These are phyloP conservation scores for Heliamphora exappendiculata DNA, from an alignment of 148 eudicot genomes.

Conservation along the genomic window DNA sequence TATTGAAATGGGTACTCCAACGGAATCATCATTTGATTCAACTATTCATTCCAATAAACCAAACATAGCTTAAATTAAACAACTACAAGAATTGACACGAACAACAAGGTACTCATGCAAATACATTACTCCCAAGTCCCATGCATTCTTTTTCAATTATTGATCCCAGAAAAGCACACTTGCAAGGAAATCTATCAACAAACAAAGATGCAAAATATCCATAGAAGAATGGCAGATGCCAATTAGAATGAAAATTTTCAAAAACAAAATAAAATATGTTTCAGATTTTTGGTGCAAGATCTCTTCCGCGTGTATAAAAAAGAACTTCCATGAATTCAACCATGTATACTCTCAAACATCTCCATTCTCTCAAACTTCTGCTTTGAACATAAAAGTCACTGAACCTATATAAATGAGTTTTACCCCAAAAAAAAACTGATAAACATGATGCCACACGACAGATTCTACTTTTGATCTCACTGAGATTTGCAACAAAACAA, in stretches of 20 bases:
- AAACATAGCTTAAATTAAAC: neutral
- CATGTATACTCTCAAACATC: neutral
- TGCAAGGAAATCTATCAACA: neutral
- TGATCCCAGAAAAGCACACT: neutral
- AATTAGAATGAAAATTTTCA: neutral
- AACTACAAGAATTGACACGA: too few relatives aligned
- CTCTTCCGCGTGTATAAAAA: neutral
- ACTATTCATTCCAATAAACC: too few relatives aligned
- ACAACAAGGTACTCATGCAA: neutral
- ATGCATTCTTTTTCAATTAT: neutral
- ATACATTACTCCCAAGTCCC: neutral
- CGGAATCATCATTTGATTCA: too few relatives aligned
- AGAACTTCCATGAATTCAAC: neutral
- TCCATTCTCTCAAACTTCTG: neutral
- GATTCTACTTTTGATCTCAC: neutral
- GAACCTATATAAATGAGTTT: neutral
- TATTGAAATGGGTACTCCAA: too few relatives aligned
- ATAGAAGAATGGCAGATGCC: neutral
- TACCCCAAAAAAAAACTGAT: neutral
- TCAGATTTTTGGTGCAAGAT: neutral
- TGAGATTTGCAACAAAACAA: neutral
- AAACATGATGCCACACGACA: neutral
- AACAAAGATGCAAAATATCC: neutral
- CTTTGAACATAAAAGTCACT: neutral
- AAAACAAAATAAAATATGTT: neutral